A percentile compares a stretch with the other conserved stretches of the same genome.
Conservation (phyloP, 129 eudicot species). For the Erigeron canadensis region DNA sequence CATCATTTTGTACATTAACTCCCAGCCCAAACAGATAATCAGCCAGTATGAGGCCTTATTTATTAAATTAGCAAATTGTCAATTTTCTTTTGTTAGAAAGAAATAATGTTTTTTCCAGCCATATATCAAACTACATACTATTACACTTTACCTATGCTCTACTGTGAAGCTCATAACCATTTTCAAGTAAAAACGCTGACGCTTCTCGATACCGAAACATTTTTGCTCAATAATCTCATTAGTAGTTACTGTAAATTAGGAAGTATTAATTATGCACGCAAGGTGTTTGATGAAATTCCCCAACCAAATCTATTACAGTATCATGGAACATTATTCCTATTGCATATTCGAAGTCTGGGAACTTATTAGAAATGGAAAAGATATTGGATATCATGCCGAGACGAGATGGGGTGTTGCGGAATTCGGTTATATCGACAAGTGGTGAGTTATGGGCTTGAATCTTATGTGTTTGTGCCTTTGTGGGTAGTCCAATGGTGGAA, state of each 20-base stretch:
- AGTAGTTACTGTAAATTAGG: conserved; percentile 47
- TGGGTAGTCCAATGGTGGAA: conserved; percentile 82
- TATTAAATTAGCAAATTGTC: too few relatives aligned
- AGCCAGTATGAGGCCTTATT: too few relatives aligned
- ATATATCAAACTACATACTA: conserved; percentile 58
- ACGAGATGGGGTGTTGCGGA: conserved; percentile 87
- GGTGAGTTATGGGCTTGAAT: conserved; percentile 58
- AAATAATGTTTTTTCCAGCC: not conserved
- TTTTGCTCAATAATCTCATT: conserved; percentile 70
- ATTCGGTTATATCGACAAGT: conserved; percentile 72
- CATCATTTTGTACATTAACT: too few relatives aligned
- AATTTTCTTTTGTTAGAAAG: too few relatives aligned
- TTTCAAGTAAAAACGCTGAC: conserved; percentile 64
- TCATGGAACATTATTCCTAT: conserved; percentile 87
- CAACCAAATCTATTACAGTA: conserved; percentile 64
- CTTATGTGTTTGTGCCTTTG: conserved; percentile 77
- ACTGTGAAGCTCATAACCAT: conserved; percentile 58
- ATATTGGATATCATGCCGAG: conserved; percentile 53
- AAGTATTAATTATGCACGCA: conserved; percentile 58
- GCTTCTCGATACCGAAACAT: conserved; percentile 46
- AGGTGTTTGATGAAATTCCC: conserved; percentile 81
- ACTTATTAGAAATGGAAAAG: conserved; percentile 50
- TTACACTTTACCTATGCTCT: conserved; percentile 60
- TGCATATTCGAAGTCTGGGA: conserved; percentile 64
- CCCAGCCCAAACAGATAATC: too few relatives aligned